phyloP scores from a whole-genome alignment of 176 grass and related monocot species.

The Bolboschoenus planiculmis region DNA sequence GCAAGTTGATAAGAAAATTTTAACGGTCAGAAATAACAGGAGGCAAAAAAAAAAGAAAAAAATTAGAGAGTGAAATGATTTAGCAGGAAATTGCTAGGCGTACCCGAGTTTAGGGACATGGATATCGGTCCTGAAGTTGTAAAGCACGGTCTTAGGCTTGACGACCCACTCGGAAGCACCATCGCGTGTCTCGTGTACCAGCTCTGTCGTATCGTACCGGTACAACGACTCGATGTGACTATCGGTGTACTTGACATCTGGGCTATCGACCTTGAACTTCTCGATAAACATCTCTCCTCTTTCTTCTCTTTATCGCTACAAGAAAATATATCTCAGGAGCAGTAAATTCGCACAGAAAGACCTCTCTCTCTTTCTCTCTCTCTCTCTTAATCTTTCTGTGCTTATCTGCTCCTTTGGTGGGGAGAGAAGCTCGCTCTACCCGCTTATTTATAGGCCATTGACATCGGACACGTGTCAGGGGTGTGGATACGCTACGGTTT shows the following conservation, averaged over 20 bases:
- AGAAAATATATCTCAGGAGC: too few species aligned
- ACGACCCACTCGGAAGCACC: slow-evolving; percentile 73
- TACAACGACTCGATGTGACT: slow-evolving; percentile 78
- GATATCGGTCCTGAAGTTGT: slow-evolving; percentile 76
- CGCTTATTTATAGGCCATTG: slow-evolving; percentile 20
- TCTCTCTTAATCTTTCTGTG: background rate
- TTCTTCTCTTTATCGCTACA: background rate
- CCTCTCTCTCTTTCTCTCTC: background rate
- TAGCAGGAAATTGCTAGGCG: background rate
- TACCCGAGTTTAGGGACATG: slow-evolving; percentile 87
- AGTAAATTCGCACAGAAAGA: background rate
- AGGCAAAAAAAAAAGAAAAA: background rate
- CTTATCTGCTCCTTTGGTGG: background rate
- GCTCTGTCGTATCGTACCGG: slow-evolving; percentile 86
- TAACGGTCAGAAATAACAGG: background rate
- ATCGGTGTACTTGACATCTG: slow-evolving; percentile 61
- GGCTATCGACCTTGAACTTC: slow-evolving; percentile 93
- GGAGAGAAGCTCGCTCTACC: background rate
- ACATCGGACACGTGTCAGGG: background rate
- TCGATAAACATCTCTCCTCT: slow-evolving; percentile 70
- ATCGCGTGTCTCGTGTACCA: slow-evolving; percentile 77
- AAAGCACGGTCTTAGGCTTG: slow-evolving; percentile 66
- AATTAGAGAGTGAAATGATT: background rate
- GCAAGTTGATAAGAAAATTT: background rate
- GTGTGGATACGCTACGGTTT: background rate